Base-by-base conservation (phyloP, 1,284 basidiomycete species). In the Naganishia liquefaciens region DNA sequence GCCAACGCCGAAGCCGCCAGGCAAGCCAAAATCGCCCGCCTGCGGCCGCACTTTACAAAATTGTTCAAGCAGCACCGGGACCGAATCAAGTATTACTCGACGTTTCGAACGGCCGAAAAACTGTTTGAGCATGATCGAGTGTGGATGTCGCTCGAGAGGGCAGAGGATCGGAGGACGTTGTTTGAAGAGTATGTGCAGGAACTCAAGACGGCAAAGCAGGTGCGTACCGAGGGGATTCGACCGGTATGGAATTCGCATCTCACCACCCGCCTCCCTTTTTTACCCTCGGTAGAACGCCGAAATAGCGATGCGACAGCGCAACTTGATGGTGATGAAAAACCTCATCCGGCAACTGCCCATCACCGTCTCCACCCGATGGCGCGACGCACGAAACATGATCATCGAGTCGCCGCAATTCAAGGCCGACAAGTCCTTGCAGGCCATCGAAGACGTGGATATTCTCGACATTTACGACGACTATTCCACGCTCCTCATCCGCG, bases 401-500 rank as follows among this genome's bases (percentile, higher is more conserved):
- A 73, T 86, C 11, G 86, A 88, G 23, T 89, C 90, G 1, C 84
- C 88, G 0, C 87, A 88, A 57, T 97, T 90, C 87, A 84, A 83
- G 46, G 77, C 80, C 25, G 91, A 95, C 72, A 69, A 80, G 0
- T 88, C 91, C 68, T 80, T 97, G 54, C 87, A 86, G 68, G 86
- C 84, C 70, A 83, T 96, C 51, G 92, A 93, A 7, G 88, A 88
- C 3, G 82, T 96, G 49, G 93, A 97, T 74, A 90, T 96, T 67
- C 82, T 97, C 27, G 84, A 89, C 42, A 90, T 92, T 0, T 96
- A 92, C 70, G 93, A 97, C 77, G 91, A 93, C 74, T 93, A 93
- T 74, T 88, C 89, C 65, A 86, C 88, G 63, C 86, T 91, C 17
- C 84, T 89, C 51, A 92, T 96, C 77, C 84, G 89, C 65, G 92